Evolutionary conservation across 257 asterid species (phyloP).

Genomic region (Plectranthus barbatus): DNA sequence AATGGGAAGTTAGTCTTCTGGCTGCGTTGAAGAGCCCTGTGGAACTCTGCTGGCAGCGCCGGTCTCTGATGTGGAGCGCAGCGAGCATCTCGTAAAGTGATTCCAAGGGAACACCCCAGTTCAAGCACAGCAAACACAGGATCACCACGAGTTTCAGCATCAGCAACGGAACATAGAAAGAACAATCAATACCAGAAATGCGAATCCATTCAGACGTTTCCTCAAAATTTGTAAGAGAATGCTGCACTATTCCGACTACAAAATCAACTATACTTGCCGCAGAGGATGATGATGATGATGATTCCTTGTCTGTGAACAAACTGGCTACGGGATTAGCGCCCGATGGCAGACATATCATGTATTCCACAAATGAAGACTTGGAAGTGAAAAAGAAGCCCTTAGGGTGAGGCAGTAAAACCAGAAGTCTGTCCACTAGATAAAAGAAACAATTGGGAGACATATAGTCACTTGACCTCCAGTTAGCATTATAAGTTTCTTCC

Average conservation of each 20-base stretch:
- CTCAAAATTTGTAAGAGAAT: too few species aligned
- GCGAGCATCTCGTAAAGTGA: conserved; percentile 2
- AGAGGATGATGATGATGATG: too few species aligned
- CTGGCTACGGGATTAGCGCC: conserved; percentile 11
- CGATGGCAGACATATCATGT: conserved; percentile 17
- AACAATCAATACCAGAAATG: background rate
- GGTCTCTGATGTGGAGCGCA: background rate
- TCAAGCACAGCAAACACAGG: conserved; percentile 37
- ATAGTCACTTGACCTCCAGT: conserved; percentile 27
- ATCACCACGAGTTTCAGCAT: conserved; percentile 35
- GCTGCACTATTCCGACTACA: background rate
- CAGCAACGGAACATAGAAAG: conserved; percentile 28
- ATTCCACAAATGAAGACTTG: conserved; percentile 42
- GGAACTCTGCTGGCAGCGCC: conserved; percentile 30
- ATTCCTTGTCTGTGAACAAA: background rate
- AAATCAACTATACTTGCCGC: background rate
- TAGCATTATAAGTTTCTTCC: conserved; percentile 20
- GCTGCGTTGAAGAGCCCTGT: conserved; percentile 18
- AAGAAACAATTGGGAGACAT: conserved; percentile 55
- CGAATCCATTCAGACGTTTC: conserved; percentile 60
- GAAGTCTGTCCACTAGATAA: conserved; percentile 49
- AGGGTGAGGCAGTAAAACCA: conserved; percentile 31
- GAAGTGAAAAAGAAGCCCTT: conserved; percentile 29
- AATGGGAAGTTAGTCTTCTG: background rate
- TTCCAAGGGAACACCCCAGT: conserved; percentile 15